phyloP scores from a whole-genome alignment of 257 asterid genomes.

The Echium plantagineum region DNA sequence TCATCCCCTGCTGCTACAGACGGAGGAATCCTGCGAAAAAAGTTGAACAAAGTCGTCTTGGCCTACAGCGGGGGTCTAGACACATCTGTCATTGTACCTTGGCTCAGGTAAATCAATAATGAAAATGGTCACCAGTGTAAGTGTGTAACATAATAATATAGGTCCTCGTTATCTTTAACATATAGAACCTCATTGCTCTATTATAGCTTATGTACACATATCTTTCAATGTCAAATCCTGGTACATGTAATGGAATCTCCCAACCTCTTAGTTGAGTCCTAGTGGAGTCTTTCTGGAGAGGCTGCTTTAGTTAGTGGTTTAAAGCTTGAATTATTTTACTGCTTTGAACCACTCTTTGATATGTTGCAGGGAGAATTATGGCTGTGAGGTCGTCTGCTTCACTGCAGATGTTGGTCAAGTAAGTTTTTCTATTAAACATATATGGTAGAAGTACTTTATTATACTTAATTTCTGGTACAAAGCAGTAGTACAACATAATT shows the following conservation, averaged over 20 bases:
- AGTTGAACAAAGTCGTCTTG: slow-evolving; percentile 81
- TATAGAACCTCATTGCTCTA: not conserved
- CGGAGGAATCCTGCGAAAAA: slow-evolving; percentile 41
- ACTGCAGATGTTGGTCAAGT: slow-evolving; percentile 97
- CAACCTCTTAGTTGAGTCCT: not conserved
- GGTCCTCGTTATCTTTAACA: not conserved
- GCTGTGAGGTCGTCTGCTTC: slow-evolving; percentile 93
- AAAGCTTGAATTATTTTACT: not conserved
- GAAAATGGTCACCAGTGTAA: not conserved
- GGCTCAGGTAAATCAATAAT: slow-evolving; percentile 58
- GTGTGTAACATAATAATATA: not conserved
- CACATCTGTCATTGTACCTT: slow-evolving; percentile 96
- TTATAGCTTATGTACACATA: not conserved
- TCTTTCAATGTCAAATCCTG: not conserved
- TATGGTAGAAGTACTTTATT: not conserved
- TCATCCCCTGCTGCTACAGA: slow-evolving; percentile 24
- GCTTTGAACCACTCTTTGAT: not conserved
- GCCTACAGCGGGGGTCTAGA: slow-evolving; percentile 97
- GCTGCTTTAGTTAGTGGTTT: not conserved
- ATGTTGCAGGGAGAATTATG: slow-evolving; percentile 73
- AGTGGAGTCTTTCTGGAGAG: not conserved
- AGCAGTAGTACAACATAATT: slow-evolving; percentile 3
- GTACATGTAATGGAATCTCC: not conserved
- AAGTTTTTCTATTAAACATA: slow-evolving; percentile 22
- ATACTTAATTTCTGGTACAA: not conserved